Percentiles rank a stretch among this genome's conserved stretches.
Conservation (phyloP, 495 filamentous ascomycete species). For the Aspergillus diversus region DNA sequence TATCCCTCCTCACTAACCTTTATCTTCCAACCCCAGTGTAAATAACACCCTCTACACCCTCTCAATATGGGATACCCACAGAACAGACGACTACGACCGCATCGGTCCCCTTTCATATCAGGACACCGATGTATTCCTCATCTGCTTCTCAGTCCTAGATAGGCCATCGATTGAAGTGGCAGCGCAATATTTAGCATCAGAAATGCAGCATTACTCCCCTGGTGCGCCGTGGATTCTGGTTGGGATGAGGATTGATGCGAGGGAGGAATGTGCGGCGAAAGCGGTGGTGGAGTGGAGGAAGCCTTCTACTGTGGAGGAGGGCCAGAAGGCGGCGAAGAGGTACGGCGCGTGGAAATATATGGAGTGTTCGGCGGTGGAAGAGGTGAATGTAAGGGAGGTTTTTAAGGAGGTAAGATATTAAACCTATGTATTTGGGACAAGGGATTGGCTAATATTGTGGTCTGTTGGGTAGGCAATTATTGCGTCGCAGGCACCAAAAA, state of each 20-base stretch:
- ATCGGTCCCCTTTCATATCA: too few relatives aligned
- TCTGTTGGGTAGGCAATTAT: neutral
- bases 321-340: neutral
- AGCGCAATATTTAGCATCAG: too few relatives aligned
- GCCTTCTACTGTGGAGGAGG: neutral
- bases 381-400: neutral
- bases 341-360: neutral
- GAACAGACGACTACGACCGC: too few relatives aligned
- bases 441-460: too few relatives aligned
- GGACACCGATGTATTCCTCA: too few relatives aligned
- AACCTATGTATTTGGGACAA: neutral
- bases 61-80: too few relatives aligned
- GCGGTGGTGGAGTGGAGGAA: neutral
- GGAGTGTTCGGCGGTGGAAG: neutral
- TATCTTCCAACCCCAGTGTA: too few relatives aligned
- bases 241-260: neutral
- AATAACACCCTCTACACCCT: too few relatives aligned
- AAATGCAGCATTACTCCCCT: neutral
- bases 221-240: neutral
- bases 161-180: too few relatives aligned
- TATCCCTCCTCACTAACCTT: too few relatives aligned
- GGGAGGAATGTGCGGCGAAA: neutral
- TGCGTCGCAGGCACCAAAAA: neutral
- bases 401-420: neutral
- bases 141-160: too few relatives aligned